Base-by-base conservation (phyloP, 129 eudicot genomes). In the Tagetes patula region DNA sequence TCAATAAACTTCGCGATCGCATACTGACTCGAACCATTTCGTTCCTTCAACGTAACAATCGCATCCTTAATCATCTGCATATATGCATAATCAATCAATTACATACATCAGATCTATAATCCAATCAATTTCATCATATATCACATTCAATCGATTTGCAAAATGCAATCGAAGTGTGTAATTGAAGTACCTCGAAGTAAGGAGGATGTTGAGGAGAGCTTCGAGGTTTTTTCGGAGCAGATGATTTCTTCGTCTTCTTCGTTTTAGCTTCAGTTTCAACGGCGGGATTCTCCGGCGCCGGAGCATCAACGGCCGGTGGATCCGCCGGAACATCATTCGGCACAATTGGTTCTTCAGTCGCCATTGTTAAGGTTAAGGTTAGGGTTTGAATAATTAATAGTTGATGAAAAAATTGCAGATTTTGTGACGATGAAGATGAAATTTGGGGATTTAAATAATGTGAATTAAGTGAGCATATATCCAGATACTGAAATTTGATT, bases 31-130 rank as follows among this genome's bases (percentile, higher is more conserved):
- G 94, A 87, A 20, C 87, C 89, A 0, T 73, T 80, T 45, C 60
- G 80, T 66, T 87, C 94, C 84, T 87, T 87, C 84, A 87, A 70
- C 8, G 94, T 72, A 64, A 64, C 69, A 31, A 87, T 80, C 43
- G 89, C 89, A 4, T 84, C 89, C 38, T 36, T 56, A 20, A 85
- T 80, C 94, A 85, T 85, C 94, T 87, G 56, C 61, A 27, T 7
- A 85, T 85, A 89, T 87, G 56, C 61, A 27, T 7, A 54, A 54
- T 54, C 61, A 54, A 27, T 30, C 8, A 20, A 5, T 5, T 10
- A 54, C 50, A 46, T 5, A 27, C 8, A 20, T 54, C 11, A 54
- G 34, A 27, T 54, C 36, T 8, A 31, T 54, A 0, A 54, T 20
- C 34, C 10, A 54, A 54, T 54, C 61, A 5, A 54, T 54, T 27